A percentile compares a stretch with the other conserved stretches of the same genome.
phyloP scores from a whole-genome alignment of 2,329 filamentous ascomycete species.

The Phialocephala sp. region DNA sequence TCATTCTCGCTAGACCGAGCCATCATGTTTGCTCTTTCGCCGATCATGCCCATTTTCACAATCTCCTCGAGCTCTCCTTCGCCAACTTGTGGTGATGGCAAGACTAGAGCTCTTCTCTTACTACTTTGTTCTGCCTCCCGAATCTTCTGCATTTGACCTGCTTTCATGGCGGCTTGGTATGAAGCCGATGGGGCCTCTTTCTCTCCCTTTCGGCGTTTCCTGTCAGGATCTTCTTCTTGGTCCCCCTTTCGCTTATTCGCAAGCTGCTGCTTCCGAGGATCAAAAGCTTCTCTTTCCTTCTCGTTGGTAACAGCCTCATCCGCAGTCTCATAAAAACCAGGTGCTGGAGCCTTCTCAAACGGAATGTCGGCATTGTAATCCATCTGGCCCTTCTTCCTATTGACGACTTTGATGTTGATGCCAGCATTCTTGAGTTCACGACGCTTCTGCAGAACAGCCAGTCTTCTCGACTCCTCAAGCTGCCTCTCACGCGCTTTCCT shows the following conservation, averaged over 20 bases:
- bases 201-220: conserved; percentile 87
- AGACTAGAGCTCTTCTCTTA: conserved; percentile 81
- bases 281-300: conserved; percentile 80
- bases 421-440: conserved; percentile 96
- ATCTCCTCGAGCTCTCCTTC: conserved; percentile 96
- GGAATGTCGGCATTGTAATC: conserved; percentile 99
- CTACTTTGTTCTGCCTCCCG: conserved; percentile 96
- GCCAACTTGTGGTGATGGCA: conserved; percentile 89
- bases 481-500: conserved; percentile 94
- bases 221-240: conserved; percentile 77
- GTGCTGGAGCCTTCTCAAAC: conserved; percentile 88
- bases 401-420: conserved; percentile 96
- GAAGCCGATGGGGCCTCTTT: conserved; percentile 80
- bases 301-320: conserved; percentile 86
- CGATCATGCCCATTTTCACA: conserved; percentile 97
- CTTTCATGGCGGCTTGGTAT: conserved; percentile 87
- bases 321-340: conserved; percentile 90
- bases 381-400: conserved; percentile 94
- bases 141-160: conserved; percentile 92
- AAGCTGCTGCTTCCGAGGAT: conserved; percentile 90
- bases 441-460: conserved; percentile 92
- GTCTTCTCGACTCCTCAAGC: conserved; percentile 87
- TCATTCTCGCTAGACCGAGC: conserved; percentile 82
- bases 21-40: conserved; percentile 79
- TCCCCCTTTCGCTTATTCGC: conserved; percentile 94